Evolutionary conservation across 1,139 yeast genomes (phyloP).

Genomic region (Lodderomyces metapsilosis): DNA sequence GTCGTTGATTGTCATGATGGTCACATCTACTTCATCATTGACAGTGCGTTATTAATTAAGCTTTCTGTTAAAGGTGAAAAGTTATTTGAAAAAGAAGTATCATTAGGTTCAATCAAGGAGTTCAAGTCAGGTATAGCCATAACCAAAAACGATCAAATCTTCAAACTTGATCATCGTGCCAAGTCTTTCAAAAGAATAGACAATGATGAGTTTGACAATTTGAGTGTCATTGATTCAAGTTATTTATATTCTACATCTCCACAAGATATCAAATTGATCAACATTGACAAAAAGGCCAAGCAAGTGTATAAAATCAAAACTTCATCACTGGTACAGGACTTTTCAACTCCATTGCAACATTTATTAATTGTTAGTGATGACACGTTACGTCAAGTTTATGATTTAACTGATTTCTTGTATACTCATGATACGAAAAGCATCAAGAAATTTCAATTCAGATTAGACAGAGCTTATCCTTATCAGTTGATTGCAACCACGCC

Average conservation of each 20-base stretch:
- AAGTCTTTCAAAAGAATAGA: constrained; percentile 11
- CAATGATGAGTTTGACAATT: constrained; percentile 13
- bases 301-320: constrained; percentile 8
- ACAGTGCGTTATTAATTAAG: constrained; percentile 13
- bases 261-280: constrained; percentile 10
- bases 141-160: constrained; percentile 19
- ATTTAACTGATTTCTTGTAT: constrained; percentile 28
- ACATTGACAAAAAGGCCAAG: constrained; percentile 8
- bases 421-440: constrained; percentile 20
- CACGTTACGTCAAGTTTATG: constrained; percentile 20
- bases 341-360: constrained; percentile 19
- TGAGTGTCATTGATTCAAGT: constrained; percentile 14
- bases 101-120: constrained; percentile 15
- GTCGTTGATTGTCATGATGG: constrained; percentile 13
- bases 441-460: constrained; percentile 14
- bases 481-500: constrained; percentile 10
- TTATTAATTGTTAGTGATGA: constrained; percentile 13
- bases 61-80: constrained; percentile 12
- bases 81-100: constrained; percentile 6
- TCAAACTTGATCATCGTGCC: constrained; percentile 12
- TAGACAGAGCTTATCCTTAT: constrained; percentile 8
- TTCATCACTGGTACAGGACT: constrained; percentile 10
- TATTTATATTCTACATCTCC: constrained; percentile 10
- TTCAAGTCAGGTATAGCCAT: constrained; percentile 22
- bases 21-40: constrained; percentile 15